Percentiles rank a stretch among this genome's conserved stretches.
These are phyloP conservation scores for Cutaneotrichosporon curvatum DNA, from an alignment of 1,284 basidiomycete species.

Conservation along the genomic window DNA sequence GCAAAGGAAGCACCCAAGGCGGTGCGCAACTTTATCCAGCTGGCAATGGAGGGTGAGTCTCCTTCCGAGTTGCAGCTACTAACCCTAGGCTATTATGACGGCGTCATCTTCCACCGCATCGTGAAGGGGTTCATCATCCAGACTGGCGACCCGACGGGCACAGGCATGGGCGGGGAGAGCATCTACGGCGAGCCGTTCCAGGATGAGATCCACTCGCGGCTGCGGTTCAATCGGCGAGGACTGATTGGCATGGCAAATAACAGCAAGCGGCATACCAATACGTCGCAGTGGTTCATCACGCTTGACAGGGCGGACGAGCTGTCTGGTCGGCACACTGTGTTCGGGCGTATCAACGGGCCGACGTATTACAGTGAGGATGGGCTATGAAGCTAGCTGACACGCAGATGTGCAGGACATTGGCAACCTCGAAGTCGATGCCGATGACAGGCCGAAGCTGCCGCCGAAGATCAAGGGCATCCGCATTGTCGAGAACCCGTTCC, in stretches of 20 bases:
- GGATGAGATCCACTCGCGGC: slow-evolving; percentile 86
- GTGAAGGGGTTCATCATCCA: slow-evolving; percentile 80
- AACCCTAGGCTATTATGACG: slow-evolving; percentile 81
- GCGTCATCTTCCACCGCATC: slow-evolving; percentile 83
- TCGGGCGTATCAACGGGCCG: slow-evolving; percentile 58
- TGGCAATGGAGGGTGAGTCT: slow-evolving; percentile 77
- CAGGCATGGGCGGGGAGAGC: slow-evolving; percentile 83
- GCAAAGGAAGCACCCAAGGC: slow-evolving; percentile 89
- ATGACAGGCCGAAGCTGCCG: slow-evolving; percentile 83
- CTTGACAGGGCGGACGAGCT: slow-evolving; percentile 81
- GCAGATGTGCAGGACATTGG: slow-evolving; percentile 83
- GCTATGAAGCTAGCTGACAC: slow-evolving; percentile 55
- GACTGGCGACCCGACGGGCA: slow-evolving; percentile 89
- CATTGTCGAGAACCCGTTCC: slow-evolving; percentile 87
- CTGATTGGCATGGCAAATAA: slow-evolving; percentile 91
- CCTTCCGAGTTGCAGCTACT: slow-evolving; percentile 1
- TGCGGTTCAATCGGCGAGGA: slow-evolving; percentile 65
- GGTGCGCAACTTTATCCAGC: slow-evolving; percentile 83
- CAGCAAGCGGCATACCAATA: slow-evolving; percentile 73
- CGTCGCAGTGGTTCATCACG: slow-evolving; percentile 86
- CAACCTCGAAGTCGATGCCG: slow-evolving; percentile 73
- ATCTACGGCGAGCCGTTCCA: slow-evolving; percentile 87
- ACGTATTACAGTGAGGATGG: slow-evolving; percentile 85
- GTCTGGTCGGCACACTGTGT: slow-evolving; percentile 80
- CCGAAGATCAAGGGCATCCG: slow-evolving; percentile 78